Base-by-base conservation (phyloP, 192 early-diverging fungal species). In the Thamnidium elegans region DNA sequence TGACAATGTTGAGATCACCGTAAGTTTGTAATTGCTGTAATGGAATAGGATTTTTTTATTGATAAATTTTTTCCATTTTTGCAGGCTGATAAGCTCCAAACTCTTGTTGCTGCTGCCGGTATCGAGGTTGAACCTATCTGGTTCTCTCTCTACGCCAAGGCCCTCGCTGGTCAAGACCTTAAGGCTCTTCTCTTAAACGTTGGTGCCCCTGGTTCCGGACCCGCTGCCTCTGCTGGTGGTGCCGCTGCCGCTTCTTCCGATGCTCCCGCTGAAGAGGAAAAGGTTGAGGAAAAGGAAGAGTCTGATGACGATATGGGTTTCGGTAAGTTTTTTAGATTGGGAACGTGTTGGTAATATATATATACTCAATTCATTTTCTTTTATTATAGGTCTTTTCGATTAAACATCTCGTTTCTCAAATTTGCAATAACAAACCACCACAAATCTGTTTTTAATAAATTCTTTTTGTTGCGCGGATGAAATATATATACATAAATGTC, bases 71-170 rank as follows among this genome's bases (percentile, higher is more conserved):
- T 14, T 20, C n/a, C n/a, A n/a, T 54, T 14, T 30, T 0, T 6
- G 19, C 77, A 90, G 89, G 92, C 94, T 66, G 95, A 97, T 82
- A 94, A 95, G 87, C 86, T 99, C 64, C 81, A 85, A 81, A 80
- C 91, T 58, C 82, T 99, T 81, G 89, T 91, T 82, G 89, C 87
- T 75, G 92, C 94, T 64, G 93, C 96, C 66, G 92, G 92, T 78
- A 69, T 93, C 67, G 83, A 89, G 51, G 87, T 96, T 70, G 95
- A 98, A 82, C 78, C 92, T 67, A 91, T 97, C 89, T 98, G 93
- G 93, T 89, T 90, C 76, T 84, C 76, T 78, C 84, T 98, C 72
- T 98, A 96, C 84, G 93, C 96, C 84, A 99, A 99, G 90, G 96
- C 96, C 62, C 89, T 99, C 71, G 93, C 83, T 66, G 93, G 94